A percentile compares a stretch with the other conserved stretches of the same genome.
Conservation (phyloP, 2,329 filamentous ascomycete species). For the Chrysosphaeria jannelii region DNA sequence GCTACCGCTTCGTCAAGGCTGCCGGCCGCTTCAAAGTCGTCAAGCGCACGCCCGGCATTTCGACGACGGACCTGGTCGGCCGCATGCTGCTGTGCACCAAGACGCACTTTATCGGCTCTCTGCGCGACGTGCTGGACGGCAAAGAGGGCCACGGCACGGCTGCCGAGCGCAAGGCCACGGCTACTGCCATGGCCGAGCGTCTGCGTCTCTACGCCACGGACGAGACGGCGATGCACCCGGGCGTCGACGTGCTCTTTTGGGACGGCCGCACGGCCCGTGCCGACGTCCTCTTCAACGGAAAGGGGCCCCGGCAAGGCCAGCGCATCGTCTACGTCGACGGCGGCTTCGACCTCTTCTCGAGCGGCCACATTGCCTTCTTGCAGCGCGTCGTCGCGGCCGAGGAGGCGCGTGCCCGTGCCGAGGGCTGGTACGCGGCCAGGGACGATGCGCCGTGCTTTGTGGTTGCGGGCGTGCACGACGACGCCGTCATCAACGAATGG, state of each 20-base stretch:
- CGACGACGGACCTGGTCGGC: slow-evolving; percentile 90
- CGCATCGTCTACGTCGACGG: slow-evolving; percentile 84
- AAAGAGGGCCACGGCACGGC: slow-evolving; percentile 42
- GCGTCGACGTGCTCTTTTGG: slow-evolving; percentile 72
- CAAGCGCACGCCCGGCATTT: slow-evolving; percentile 85
- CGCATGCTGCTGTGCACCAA: slow-evolving; percentile 93
- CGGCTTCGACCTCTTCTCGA: slow-evolving; percentile 88
- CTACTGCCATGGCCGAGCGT: slow-evolving; percentile 40
- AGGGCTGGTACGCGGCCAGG: slow-evolving; percentile 46
- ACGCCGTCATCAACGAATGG: slow-evolving; percentile 83
- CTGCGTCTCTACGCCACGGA: slow-evolving; percentile 74
- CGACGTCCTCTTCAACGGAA: slow-evolving; percentile 31
- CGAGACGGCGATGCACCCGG: slow-evolving; percentile 45
- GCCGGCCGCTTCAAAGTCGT: slow-evolving; percentile 89
- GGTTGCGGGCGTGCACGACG: slow-evolving; percentile 82
- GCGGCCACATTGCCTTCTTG: slow-evolving; percentile 88
- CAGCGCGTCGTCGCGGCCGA: slow-evolving; percentile 46
- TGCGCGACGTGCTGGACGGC: slow-evolving; percentile 37
- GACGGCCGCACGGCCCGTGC: slow-evolving; percentile 6
- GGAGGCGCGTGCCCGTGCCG: slow-evolving; percentile 30
- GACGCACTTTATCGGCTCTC: slow-evolving; percentile 67
- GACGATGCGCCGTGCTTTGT: slow-evolving; percentile 66
- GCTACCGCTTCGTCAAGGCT: slow-evolving; percentile 90
- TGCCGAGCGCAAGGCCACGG: slow-evolving; percentile 29
- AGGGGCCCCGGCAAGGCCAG: slow-evolving; percentile 45